Conservation (phyloP, 768 basidiomycete species). For the Boletellus ananas region DNA sequence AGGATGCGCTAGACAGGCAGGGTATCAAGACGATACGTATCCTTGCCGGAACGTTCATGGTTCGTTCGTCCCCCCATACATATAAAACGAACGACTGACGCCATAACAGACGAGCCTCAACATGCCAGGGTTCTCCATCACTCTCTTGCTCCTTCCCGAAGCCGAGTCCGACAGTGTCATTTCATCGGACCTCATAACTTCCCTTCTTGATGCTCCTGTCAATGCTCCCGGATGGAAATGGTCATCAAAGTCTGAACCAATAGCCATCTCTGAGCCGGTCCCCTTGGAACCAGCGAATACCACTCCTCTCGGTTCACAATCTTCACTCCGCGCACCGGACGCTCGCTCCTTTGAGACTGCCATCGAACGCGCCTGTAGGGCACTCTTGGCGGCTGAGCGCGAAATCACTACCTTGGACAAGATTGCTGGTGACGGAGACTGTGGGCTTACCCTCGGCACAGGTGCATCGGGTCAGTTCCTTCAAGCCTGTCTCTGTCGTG, state of each 20-base stretch:
- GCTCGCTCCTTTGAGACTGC: conserved; percentile 48
- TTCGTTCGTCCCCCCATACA: conserved; percentile 24
- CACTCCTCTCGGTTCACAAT: conserved; percentile 1
- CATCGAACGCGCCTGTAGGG: conserved; percentile 57
- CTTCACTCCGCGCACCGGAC: conserved; percentile 39
- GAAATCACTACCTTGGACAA: conserved; percentile 91
- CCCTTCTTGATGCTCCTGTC: conserved; percentile 64
- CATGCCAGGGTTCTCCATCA: conserved; percentile 90
- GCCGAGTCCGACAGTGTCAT: conserved; percentile 37
- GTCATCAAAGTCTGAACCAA: conserved; percentile 49
- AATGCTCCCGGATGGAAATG: conserved; percentile 85
- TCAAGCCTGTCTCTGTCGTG: neutral
- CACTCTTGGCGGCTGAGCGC: conserved; percentile 72
- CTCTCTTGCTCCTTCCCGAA: conserved; percentile 70
- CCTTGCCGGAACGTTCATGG: conserved; percentile 85
- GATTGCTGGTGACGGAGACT: conserved; percentile 89
- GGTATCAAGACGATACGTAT: conserved; percentile 60
- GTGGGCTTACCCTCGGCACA: conserved; percentile 63
- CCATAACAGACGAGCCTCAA: conserved; percentile 72
- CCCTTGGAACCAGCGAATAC: conserved; percentile 12
- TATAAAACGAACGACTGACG: neutral
- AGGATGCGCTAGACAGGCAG: conserved; percentile 49
- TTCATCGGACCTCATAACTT: conserved; percentile 45
- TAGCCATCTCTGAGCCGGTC: conserved; percentile 9
- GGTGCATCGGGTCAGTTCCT: conserved; percentile 63